Evolutionary conservation across 768 basidiomycete genomes (phyloP).

Genomic region (Baorangia bicolor): DNA sequence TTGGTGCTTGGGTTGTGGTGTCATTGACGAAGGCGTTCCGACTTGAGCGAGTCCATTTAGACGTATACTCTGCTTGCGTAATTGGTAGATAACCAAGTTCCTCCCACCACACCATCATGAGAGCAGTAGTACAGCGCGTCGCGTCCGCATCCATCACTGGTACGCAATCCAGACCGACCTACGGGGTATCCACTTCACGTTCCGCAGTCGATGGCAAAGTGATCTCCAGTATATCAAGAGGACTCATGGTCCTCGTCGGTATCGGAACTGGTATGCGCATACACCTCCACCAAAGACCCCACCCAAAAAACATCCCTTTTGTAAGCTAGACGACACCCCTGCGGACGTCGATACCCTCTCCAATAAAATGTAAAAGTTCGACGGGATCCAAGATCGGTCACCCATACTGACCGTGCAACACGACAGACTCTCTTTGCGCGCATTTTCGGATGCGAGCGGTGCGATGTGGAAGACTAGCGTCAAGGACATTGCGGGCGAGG

Average conservation of each 20-base stretch:
- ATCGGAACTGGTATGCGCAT: constrained; percentile 68
- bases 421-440: constrained; percentile 64
- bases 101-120: constrained; percentile 48
- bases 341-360: constrained; percentile 69
- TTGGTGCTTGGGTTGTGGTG: constrained; percentile 84
- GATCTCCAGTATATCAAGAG: constrained; percentile 80
- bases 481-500: constrained; percentile 84
- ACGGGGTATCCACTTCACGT: not conserved
- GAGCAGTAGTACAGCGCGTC: constrained; percentile 84
- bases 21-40: constrained; percentile 43
- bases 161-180: constrained; percentile 28
- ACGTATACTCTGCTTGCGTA: not conserved
- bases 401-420: constrained; percentile 2
- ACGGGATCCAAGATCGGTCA: not conserved
- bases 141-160: constrained; percentile 83
- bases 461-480: constrained; percentile 88
- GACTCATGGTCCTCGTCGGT: constrained; percentile 89
- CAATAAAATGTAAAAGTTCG: constrained; percentile 79
- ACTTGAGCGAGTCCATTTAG: not conserved
- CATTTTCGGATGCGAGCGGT: constrained; percentile 62
- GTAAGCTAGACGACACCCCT: constrained; percentile 72
- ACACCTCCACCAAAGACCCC: not conserved
- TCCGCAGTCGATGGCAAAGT: constrained; percentile 72
- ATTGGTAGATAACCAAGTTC: not conserved
- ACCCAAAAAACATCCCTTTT: constrained; percentile 1